phyloP scores from a whole-genome alignment of 2,329 filamentous ascomycete species.

The Catunica adiposa region DNA sequence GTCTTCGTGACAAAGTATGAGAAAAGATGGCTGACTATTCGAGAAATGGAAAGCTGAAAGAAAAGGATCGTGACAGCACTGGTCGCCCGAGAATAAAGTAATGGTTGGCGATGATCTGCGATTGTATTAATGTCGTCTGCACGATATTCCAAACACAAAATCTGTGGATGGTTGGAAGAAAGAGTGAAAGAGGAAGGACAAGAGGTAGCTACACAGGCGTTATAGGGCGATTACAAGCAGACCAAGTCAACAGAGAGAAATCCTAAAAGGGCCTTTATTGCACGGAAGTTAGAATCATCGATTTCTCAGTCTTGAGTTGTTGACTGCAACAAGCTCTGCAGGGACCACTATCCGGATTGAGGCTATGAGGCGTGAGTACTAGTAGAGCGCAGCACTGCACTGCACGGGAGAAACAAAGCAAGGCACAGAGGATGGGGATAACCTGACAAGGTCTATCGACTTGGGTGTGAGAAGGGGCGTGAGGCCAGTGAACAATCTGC shows the following conservation, averaged over 20 bases:
- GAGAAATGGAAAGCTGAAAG: no score
- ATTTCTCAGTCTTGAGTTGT: neutral
- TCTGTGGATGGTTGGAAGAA: conserved; percentile 2
- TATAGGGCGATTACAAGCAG: neutral
- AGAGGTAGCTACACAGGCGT: conserved; percentile 1
- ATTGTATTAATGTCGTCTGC: neutral
- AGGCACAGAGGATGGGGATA: neutral
- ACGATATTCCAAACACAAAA: conserved; percentile 5
- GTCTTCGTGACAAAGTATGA: neutral
- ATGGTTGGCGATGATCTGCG: neutral
- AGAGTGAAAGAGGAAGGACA: conserved; percentile 1
- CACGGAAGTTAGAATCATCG: neutral
- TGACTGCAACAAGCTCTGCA: conserved; percentile 2
- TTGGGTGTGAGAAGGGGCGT: neutral
- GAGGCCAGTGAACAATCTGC: neutral
- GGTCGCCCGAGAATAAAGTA: neutral
- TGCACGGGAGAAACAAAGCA: neutral
- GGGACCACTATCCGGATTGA: conserved; percentile 9
- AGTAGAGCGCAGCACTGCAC: conserved; percentile 5
- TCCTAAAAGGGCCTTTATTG: conserved; percentile 2
- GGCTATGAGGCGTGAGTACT: conserved; percentile 9
- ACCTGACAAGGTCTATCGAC: neutral
- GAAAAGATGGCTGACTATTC: neutral
- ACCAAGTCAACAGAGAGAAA: neutral
- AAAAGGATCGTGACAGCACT: neutral